These are phyloP conservation scores for Hypoxylon sp. DNA, from an alignment of 2,329 filamentous ascomycete species.

Conservation along the genomic window DNA sequence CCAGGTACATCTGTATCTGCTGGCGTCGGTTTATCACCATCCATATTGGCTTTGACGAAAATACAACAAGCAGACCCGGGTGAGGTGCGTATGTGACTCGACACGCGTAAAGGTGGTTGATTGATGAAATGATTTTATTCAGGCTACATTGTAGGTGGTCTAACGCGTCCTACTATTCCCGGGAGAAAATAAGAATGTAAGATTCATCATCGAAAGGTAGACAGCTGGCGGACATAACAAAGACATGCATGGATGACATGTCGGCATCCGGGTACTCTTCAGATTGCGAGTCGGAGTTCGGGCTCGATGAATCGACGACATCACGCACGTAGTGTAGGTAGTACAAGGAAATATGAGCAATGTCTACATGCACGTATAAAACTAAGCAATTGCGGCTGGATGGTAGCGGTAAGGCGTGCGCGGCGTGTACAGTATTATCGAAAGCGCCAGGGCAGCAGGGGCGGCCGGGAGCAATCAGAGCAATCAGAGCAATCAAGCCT, in stretches of 20 bases:
- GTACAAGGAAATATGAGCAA: constrained; percentile 9
- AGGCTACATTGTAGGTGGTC: constrained; percentile 9
- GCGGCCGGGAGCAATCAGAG: too few species aligned
- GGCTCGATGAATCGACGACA: constrained; percentile 24
- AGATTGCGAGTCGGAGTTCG: constrained; percentile 36
- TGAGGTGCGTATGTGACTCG: constrained; percentile 1
- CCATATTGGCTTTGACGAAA: constrained; percentile 40
- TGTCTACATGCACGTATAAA: background rate
- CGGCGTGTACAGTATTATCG: constrained; percentile 7
- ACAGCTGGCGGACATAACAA: constrained; percentile 11
- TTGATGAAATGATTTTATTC: constrained; percentile 18
- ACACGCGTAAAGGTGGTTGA: constrained; percentile 1
- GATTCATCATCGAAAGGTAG: constrained; percentile 8
- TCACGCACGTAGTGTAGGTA: constrained; percentile 16
- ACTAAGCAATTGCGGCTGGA: constrained; percentile 1
- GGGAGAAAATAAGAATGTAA: constrained; percentile 11
- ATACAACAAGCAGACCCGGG: background rate
- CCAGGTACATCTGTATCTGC: constrained; percentile 52
- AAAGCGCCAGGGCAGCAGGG: constrained; percentile 15
- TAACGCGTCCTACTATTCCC: background rate
- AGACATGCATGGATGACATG: constrained; percentile 16
- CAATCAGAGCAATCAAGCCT: constrained; percentile 29
- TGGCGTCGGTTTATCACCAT: constrained; percentile 47
- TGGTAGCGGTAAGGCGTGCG: background rate
- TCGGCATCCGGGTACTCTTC: constrained; percentile 29